Conservation (phyloP, 257 asterid genomes). For the Nicotiana tabacum region DNA sequence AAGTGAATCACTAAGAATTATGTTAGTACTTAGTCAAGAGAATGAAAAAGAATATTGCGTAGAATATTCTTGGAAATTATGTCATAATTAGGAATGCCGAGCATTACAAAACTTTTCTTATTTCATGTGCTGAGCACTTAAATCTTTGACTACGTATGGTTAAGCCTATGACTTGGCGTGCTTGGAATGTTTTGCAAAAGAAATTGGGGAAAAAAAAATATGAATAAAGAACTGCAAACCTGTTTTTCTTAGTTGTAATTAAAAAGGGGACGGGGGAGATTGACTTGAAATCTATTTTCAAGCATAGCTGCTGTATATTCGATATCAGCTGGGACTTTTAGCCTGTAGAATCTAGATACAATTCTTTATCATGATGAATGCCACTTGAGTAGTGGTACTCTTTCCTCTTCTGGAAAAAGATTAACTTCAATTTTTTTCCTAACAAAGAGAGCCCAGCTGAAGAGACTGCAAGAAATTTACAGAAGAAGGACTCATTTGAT, state of each 20-base stretch:
- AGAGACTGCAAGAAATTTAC: constrained; percentile 38
- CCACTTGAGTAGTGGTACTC: background rate
- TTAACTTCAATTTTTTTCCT: background rate
- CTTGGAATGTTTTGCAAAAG: background rate
- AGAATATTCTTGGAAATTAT: background rate
- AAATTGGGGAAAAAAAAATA: background rate
- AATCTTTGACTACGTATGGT: background rate
- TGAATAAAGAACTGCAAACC: background rate
- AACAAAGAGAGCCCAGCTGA: constrained; percentile 41
- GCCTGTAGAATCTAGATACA: background rate
- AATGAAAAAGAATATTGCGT: background rate
- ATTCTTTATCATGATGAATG: background rate
- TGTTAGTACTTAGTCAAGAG: background rate
- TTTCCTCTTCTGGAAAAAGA: background rate
- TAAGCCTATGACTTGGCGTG: background rate
- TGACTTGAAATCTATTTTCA: background rate
- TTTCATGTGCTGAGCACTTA: background rate
- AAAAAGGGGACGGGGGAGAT: background rate
- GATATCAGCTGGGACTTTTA: background rate
- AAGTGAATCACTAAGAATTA: background rate
- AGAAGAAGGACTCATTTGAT: constrained; percentile 72
- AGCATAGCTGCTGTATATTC: background rate
- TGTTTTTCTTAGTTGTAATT: background rate
- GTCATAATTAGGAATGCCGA: background rate
- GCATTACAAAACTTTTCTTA: background rate